phyloP scores from a whole-genome alignment of 345 rosid genomes.

The Aegle marmelos region DNA sequence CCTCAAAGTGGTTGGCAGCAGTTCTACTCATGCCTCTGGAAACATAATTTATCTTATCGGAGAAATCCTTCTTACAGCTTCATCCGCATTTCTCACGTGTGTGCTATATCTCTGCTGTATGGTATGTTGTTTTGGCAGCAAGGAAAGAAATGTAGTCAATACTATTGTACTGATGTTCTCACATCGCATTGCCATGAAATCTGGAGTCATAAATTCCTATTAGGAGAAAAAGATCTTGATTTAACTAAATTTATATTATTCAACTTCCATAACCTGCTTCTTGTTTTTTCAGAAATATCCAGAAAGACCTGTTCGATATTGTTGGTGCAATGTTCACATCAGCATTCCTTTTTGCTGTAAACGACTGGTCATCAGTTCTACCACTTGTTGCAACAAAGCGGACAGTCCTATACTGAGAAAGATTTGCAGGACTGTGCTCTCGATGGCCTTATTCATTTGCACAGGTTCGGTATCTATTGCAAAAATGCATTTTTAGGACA shows the following conservation, averaged over 20 bases:
- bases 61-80: slow-evolving; percentile 54
- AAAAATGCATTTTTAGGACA: background rate
- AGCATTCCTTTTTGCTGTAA: slow-evolving; percentile 15
- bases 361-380: slow-evolving; percentile 20
- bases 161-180: background rate
- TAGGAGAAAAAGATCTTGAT: too few species aligned
- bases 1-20: slow-evolving; percentile 43
- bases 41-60: slow-evolving; percentile 56
- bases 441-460: slow-evolving; percentile 25
- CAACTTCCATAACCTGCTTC: background rate
- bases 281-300: background rate
- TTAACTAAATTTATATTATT: too few species aligned
- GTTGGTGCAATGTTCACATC: slow-evolving; percentile 17
- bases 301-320: slow-evolving; percentile 20
- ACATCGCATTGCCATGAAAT: background rate
- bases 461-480: slow-evolving; percentile 2
- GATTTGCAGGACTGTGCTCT: slow-evolving; percentile 24
- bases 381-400: slow-evolving; percentile 22
- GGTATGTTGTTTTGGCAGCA: slow-evolving; percentile 50
- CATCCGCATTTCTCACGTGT: slow-evolving; percentile 24
- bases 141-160: slow-evolving; percentile 41
- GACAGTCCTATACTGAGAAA: slow-evolving; percentile 19
- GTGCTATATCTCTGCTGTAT: slow-evolving; percentile 27
- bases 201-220: too few species aligned
- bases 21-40: slow-evolving; percentile 59